These are phyloP conservation scores for Auriculariales sp. DNA, from an alignment of 768 basidiomycete genomes.

Conservation along the genomic window DNA sequence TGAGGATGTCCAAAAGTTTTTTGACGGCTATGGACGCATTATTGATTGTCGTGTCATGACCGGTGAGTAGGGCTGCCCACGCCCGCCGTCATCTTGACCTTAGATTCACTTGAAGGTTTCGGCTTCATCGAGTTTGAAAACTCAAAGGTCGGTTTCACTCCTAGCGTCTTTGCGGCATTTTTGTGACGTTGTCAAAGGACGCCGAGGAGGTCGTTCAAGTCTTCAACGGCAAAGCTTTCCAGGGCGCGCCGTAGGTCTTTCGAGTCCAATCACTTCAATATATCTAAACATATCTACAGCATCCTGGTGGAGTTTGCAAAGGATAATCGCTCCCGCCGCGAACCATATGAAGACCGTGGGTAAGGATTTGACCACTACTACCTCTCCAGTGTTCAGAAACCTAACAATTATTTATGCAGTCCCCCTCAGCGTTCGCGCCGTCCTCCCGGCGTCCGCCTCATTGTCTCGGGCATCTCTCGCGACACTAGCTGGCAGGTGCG, in stretches of 20 bases:
- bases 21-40: slow-evolving; percentile 80
- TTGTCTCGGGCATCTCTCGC: slow-evolving; percentile 79
- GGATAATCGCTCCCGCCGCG: slow-evolving; percentile 76
- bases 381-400: slow-evolving; percentile 5
- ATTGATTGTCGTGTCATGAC: slow-evolving; percentile 92
- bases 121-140: slow-evolving; percentile 96
- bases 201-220: slow-evolving; percentile 86
- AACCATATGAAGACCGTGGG: slow-evolving; percentile 43
- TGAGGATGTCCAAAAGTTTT: slow-evolving; percentile 76
- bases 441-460: slow-evolving; percentile 68
- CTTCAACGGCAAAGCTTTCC: slow-evolving; percentile 78
- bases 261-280: not conserved
- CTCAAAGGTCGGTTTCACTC: slow-evolving; percentile 36
- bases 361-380: slow-evolving; percentile 38
- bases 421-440: slow-evolving; percentile 50
- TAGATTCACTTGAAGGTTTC: slow-evolving; percentile 41
- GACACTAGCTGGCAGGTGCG: slow-evolving; percentile 99
- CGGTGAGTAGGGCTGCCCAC: slow-evolving; percentile 31
- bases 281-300: slow-evolving; percentile 24
- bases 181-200: slow-evolving; percentile 44
- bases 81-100: not conserved
- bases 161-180: not conserved
- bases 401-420: slow-evolving; percentile 8
- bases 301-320: slow-evolving; percentile 95
- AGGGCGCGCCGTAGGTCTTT: slow-evolving; percentile 59